These are phyloP conservation scores for Mycena rebaudengoi DNA, from an alignment of 768 basidiomycete species.

Conservation along the genomic window DNA sequence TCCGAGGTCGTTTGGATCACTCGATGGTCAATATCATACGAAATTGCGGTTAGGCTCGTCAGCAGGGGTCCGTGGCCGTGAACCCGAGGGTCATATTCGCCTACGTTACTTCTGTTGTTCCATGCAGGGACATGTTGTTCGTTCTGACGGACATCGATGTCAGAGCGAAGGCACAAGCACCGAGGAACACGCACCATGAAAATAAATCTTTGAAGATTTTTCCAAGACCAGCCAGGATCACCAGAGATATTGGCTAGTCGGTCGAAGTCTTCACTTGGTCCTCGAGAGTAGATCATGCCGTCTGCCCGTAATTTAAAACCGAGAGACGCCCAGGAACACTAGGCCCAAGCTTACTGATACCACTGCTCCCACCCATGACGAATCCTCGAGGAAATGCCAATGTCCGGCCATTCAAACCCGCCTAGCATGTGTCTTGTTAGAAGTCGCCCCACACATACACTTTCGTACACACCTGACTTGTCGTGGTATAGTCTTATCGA, in stretches of 20 bases:
- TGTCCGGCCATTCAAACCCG: slow-evolving; percentile 32
- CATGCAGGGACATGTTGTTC: slow-evolving; percentile 31
- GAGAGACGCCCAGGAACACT: neutral
- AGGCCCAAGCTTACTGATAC: slow-evolving; percentile 33
- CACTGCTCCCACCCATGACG: slow-evolving; percentile 39
- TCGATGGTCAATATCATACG: slow-evolving; percentile 25
- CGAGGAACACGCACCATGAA: slow-evolving; percentile 5
- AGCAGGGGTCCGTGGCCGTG: slow-evolving; percentile 31
- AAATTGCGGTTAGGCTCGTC: slow-evolving; percentile 24
- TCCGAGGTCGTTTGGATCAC: slow-evolving; percentile 31
- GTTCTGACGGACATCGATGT: slow-evolving; percentile 22
- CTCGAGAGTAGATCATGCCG: slow-evolving; percentile 33
- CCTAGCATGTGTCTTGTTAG: slow-evolving; percentile 22
- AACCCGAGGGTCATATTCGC: slow-evolving; percentile 29
- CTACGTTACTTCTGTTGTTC: slow-evolving; percentile 30
- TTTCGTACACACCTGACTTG: neutral
- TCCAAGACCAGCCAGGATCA: slow-evolving; percentile 38
- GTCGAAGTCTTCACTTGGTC: slow-evolving; percentile 36
- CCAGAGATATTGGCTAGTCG: slow-evolving; percentile 29
- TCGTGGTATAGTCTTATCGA: slow-evolving; percentile 33
- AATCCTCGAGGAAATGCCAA: slow-evolving; percentile 36
- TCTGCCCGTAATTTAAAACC: slow-evolving; percentile 29
- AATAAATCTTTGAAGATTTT: slow-evolving; percentile 27
- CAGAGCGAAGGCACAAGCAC: neutral
- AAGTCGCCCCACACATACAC: neutral